Evolutionary conservation across 352 stramenopile species (phyloP), one percentile per base, ranked within the genome.

Genomic region (Globisporangium alternatum): DNA sequence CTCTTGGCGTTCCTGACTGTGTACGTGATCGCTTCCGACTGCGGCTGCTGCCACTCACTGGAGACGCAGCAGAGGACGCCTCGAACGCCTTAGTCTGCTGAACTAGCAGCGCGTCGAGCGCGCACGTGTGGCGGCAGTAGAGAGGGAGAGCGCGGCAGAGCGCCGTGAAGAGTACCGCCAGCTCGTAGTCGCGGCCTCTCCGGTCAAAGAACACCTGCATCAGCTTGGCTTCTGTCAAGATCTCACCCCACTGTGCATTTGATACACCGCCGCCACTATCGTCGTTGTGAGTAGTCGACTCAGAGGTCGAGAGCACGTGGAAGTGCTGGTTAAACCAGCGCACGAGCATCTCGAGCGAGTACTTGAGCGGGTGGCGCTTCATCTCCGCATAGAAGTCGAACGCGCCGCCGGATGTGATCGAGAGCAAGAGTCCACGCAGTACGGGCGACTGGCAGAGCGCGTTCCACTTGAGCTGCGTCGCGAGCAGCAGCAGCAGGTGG

Each of bases 241-340:
- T 17, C 48, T 76, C 67, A 19, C 33, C 22, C 17, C 51, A 57
- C 12, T 28, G 9, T 12, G 15, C 30, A 43, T 30, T 58, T 12
- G 15, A 35, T 21, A 3, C n/a, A 7, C 28, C 53, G 5, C 56
- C 68, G 8, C 9, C 49, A 17, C 47, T 9, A n/a, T 6, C 43
- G 21, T 49, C 65, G 22, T 48, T 22, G 22, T 48, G 43, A 19
- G 68, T 58, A 17, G 70, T 66, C 15, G 10, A 33, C 0, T 49
- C 41, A 8, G 19, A 19, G 0, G 52, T 15, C 4, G 54, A 43
- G 12, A 35, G 21, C 5, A 85, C 19, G 37, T 63, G 51, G 63
- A 90, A 92, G n/a, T 80, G 64, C 35, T 58, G 41, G 44, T 70
- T 60, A 53, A 92, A 90, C 86, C 86, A 95, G 19, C 75, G 79